Percentiles rank a stretch among this genome's conserved stretches.
These are phyloP conservation scores for Rhizopogon vinicolor DNA, from an alignment of 768 basidiomycete species.

Conservation along the genomic window DNA sequence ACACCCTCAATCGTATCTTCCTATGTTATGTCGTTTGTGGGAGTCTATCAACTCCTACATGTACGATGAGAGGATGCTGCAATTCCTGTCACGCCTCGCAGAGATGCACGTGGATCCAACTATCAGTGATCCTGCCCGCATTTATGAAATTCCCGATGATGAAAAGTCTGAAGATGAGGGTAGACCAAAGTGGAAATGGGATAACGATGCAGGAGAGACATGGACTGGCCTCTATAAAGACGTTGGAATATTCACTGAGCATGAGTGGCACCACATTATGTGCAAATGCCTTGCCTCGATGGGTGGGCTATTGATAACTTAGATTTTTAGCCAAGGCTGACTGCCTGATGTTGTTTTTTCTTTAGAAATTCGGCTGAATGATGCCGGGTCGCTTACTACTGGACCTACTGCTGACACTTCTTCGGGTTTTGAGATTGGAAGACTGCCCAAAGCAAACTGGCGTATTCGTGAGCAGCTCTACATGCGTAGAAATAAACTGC, in stretches of 20 bases:
- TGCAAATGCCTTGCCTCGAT: slow-evolving; percentile 82
- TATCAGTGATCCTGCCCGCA: slow-evolving; percentile 66
- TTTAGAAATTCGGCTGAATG: slow-evolving; percentile 67
- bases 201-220: slow-evolving; percentile 32
- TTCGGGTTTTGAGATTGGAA: slow-evolving; percentile 44
- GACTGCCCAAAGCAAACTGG: slow-evolving; percentile 70
- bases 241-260: slow-evolving; percentile 78
- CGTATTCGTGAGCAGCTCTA: slow-evolving; percentile 51
- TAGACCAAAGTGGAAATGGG: slow-evolving; percentile 49
- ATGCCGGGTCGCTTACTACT: slow-evolving; percentile 70
- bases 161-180: slow-evolving; percentile 58
- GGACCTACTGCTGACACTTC: slow-evolving; percentile 72
- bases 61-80: slow-evolving; percentile 87
- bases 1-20: slow-evolving; percentile 81
- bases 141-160: slow-evolving; percentile 60
- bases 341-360: neutral
- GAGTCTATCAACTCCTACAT: slow-evolving; percentile 85
- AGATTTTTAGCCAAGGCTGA: neutral
- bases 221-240: slow-evolving; percentile 53
- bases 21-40: slow-evolving; percentile 83
- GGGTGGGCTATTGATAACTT: slow-evolving; percentile 43
- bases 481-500: neutral
- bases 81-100: slow-evolving; percentile 72
- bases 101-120: slow-evolving; percentile 74
- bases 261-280: slow-evolving; percentile 85